Base-by-base conservation (phyloP, 1,139 yeast genomes). In the Petasospora fabianii region DNA sequence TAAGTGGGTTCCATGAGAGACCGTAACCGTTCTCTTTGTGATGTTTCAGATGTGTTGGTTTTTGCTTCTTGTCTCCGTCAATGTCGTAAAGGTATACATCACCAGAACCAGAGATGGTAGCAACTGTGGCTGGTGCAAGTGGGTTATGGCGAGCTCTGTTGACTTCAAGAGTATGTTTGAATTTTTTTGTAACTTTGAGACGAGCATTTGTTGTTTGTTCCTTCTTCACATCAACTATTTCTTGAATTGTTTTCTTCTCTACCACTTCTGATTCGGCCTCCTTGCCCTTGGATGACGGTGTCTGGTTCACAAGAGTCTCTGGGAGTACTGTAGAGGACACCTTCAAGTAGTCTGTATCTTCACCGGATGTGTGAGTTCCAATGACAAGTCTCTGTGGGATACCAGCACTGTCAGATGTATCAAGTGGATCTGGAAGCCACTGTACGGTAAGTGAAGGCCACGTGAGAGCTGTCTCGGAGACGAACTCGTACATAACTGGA, bases 281-380 rank as follows among this genome's bases (percentile, higher is more conserved):
- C 27, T 29, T 41, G 36, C 21, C 35, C 28, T 6, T 27, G 7
- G 22, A n/a, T 6, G 30, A 18, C n/a, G 32, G 9, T 8, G 35
- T 11, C 2, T 28, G 14, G 4, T 39, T 27, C 3, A 51, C 18
- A 12, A 71, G 46, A 14, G 59, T 59, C 27, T 60, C 58, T 1
- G 96, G 95, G n/a, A 84, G 53, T 39, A 80, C 81, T 2, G 88
- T 76, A 5, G 78, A 65, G 2, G 92, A 95, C 22, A 88, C 64
- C 56, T 92, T 84, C 48, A 92, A 61, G 59, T 78, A 86, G 57
- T 92, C 85, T 4, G 74, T 73, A 39, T 81, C 95, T 41, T 77
- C 80, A 3, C 87, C 95, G 1, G 90, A 77, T 0, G 97, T 86
- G 56, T 86, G 90, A 0, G 98, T 92, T 11, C 97, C 96, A 30